A percentile compares a stretch with the other conserved stretches of the same genome.
Conservation (phyloP, 2,329 filamentous ascomycete genomes). For the Daldinia sp. region DNA sequence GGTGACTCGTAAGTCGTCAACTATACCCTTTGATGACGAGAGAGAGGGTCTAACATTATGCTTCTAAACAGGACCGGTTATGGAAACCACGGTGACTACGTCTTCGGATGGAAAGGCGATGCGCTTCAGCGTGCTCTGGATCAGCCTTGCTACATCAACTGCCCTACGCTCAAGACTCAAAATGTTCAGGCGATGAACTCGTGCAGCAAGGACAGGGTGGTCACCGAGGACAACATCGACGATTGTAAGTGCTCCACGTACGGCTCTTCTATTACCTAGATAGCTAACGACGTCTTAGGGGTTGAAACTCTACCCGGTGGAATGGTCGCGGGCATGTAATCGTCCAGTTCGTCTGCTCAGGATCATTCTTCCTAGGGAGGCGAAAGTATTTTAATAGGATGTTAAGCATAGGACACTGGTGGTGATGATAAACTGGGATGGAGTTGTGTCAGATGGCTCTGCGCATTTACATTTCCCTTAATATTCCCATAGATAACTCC, state of each 20-base stretch:
- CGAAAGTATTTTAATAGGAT: background rate
- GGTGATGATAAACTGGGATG: background rate
- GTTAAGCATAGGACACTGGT: background rate
- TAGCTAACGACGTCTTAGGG: slow-evolving; percentile 26
- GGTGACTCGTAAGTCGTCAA: slow-evolving; percentile 25
- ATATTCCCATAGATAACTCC: background rate
- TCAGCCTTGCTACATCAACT: slow-evolving; percentile 48
- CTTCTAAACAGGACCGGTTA: slow-evolving; percentile 44
- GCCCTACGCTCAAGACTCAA: slow-evolving; percentile 34
- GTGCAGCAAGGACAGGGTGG: slow-evolving; percentile 31
- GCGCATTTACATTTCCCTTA: background rate
- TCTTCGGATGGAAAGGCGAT: slow-evolving; percentile 13
- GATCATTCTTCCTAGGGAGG: background rate
- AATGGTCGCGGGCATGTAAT: slow-evolving; percentile 34
- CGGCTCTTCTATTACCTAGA: background rate
- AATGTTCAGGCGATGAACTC: slow-evolving; percentile 29
- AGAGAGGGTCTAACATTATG: background rate
- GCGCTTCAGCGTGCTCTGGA: slow-evolving; percentile 16
- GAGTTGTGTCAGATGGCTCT: background rate
- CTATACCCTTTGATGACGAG: background rate
- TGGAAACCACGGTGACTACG: slow-evolving; percentile 43
- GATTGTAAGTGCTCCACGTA: slow-evolving; percentile 27
- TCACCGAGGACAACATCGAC: slow-evolving; percentile 34
- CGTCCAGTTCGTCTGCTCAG: background rate
- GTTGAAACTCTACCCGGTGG: slow-evolving; percentile 33